Percentiles rank a stretch among this genome's conserved stretches.
Conservation (phyloP, 306 rosid genomes). For the Coriaria nepalensis region DNA sequence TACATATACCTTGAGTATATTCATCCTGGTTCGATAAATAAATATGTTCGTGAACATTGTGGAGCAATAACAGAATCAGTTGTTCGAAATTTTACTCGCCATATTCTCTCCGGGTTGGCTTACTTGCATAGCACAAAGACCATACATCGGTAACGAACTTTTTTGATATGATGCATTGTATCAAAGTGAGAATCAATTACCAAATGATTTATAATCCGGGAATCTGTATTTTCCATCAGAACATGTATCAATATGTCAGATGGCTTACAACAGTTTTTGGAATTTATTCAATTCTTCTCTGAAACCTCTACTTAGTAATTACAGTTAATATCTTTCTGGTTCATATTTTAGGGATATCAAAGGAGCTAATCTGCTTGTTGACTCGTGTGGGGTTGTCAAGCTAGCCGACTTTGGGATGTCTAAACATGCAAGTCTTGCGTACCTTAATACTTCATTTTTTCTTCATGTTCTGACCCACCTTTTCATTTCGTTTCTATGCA, state of each 20-base stretch:
- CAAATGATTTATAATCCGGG: no score
- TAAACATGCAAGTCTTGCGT: slow-evolving; percentile 58
- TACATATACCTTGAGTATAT: slow-evolving; percentile 84
- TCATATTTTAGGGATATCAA: slow-evolving; percentile 64
- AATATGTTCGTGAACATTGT: slow-evolving; percentile 79
- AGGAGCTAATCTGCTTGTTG: slow-evolving; percentile 96
- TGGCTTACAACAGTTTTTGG: no score
- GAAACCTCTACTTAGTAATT: no score
- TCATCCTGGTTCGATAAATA: slow-evolving; percentile 91
- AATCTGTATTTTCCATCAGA: no score
- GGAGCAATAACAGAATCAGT: slow-evolving; percentile 94
- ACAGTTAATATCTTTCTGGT: slow-evolving; percentile 5
- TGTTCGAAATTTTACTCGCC: slow-evolving; percentile 84
- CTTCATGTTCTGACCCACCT: not conserved
- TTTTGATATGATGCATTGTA: not conserved
- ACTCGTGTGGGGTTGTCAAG: slow-evolving; percentile 85
- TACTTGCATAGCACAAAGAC: slow-evolving; percentile 87
- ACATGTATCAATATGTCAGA: no score
- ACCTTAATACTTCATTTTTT: slow-evolving; percentile 1
- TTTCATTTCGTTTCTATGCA: not conserved
- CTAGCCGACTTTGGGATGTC: slow-evolving; percentile 99
- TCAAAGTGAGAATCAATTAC: not conserved
- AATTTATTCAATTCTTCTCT: no score
- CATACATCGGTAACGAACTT: slow-evolving; percentile 56
- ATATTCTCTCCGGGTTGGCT: slow-evolving; percentile 86